Percentiles rank a stretch among this genome's conserved stretches.
These are phyloP conservation scores for Tuber melanosporum DNA, from an alignment of 495 filamentous ascomycete species.

Conservation along the genomic window DNA sequence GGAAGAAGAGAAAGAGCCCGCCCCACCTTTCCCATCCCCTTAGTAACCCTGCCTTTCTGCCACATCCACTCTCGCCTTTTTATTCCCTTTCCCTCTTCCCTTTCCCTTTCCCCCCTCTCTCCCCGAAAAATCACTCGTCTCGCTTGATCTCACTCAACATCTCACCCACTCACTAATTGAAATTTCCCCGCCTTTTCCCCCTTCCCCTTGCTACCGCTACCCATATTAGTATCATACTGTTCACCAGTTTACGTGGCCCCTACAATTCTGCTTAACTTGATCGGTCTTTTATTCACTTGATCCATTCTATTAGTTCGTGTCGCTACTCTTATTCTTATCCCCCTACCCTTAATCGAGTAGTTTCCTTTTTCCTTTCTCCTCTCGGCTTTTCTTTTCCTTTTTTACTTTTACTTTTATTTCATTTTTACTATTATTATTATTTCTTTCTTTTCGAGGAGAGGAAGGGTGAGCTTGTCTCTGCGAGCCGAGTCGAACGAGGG, in stretches of 20 bases:
- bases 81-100: not conserved
- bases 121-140: constrained; percentile 22
- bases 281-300: not conserved
- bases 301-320: not conserved
- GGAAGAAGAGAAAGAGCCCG: not conserved
- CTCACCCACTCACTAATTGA: not conserved
- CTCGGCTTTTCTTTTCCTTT: not conserved
- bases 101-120: not conserved
- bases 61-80: not conserved
- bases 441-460: not conserved
- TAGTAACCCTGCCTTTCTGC: constrained; percentile 3
- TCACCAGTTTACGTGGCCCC: not conserved
- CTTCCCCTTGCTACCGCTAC: not conserved
- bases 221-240: not conserved
- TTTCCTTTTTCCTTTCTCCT: not conserved
- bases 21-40: not conserved
- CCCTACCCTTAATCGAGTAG: not conserved
- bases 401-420: not conserved
- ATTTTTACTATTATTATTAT: not conserved
- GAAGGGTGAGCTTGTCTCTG: not conserved
- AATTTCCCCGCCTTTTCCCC: not conserved
- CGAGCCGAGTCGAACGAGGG: constrained; percentile 1
- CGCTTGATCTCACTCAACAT: constrained; percentile 1
- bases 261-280: not conserved
- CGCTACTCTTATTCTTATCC: not conserved